Conservation (phyloP, 441 rosid species). For the Lepidium campestre region DNA sequence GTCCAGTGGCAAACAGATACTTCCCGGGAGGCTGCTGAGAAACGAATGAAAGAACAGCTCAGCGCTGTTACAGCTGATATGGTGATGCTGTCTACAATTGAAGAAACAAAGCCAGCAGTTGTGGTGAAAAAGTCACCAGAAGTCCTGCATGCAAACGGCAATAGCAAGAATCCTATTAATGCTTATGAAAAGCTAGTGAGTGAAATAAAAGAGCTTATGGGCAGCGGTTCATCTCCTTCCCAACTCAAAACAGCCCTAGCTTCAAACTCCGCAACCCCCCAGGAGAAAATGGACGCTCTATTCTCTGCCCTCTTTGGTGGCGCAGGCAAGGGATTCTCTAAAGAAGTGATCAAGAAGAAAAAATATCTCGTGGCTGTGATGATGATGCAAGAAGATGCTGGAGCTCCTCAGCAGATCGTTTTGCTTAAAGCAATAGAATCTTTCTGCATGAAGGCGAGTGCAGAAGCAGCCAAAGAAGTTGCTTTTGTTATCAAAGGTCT, state of each 20-base stretch:
- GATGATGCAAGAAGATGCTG: constrained; percentile 30
- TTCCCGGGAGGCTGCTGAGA: constrained; percentile 53
- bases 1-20: constrained; percentile 77
- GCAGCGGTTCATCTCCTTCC: constrained; percentile 31
- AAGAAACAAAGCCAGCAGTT: constrained; percentile 32
- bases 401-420: constrained; percentile 33
- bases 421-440: constrained; percentile 44
- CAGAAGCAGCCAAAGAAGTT: constrained; percentile 41
- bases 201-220: constrained; percentile 40
- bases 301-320: constrained; percentile 45
- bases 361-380: constrained; percentile 33
- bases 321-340: constrained; percentile 45
- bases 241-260: constrained; percentile 31
- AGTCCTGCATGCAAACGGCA: constrained; percentile 31
- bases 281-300: constrained; percentile 44
- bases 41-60: constrained; percentile 55
- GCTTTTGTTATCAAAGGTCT: constrained; percentile 51
- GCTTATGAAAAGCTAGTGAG: constrained; percentile 30
- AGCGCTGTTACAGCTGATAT: constrained; percentile 58
- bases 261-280: constrained; percentile 34
- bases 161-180: constrained; percentile 16
- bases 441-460: constrained; percentile 29
- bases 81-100: constrained; percentile 51
- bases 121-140: constrained; percentile 13
- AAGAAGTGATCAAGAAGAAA: constrained; percentile 45